A percentile compares a stretch with the other conserved stretches of the same genome.
phyloP scores from a whole-genome alignment of 768 basidiomycete species.

The Trametes meyenii region DNA sequence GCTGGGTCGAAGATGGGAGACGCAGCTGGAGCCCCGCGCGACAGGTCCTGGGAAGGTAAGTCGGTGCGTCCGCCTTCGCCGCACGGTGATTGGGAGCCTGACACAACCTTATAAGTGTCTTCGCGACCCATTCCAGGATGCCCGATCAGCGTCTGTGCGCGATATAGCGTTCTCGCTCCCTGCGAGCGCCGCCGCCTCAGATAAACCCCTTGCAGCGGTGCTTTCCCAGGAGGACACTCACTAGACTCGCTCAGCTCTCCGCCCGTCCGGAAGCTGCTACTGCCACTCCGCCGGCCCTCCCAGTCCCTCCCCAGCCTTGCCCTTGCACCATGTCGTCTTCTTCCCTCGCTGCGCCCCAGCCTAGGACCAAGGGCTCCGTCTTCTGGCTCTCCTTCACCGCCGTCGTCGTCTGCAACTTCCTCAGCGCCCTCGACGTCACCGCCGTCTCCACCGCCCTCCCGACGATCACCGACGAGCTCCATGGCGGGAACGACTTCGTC shows the following conservation, averaged over 20 bases:
- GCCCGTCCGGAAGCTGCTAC: neutral
- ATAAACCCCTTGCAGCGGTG: no score
- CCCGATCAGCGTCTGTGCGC: no score
- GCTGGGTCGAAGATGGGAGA: no score
- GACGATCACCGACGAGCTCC: slow-evolving; percentile 12
- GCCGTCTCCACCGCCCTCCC: slow-evolving; percentile 15
- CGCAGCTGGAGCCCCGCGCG: no score
- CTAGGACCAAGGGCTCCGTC: neutral
- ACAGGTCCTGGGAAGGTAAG: no score
- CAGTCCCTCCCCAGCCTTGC: neutral
- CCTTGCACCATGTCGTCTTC: slow-evolving; percentile 3
- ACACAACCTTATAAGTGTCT: no score
- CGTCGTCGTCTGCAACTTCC: slow-evolving; percentile 15
- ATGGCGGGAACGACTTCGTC: slow-evolving; percentile 25
- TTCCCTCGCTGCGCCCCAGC: neutral
- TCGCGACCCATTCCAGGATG: no score
- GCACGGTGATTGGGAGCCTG: no score
- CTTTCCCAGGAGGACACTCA: no score
- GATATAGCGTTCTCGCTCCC: no score
- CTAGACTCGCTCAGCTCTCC: neutral
- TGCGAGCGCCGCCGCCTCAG: no score
- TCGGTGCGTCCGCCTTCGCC: no score
- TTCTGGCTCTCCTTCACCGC: slow-evolving; percentile 17
- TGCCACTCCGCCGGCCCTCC: neutral
- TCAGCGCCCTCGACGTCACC: slow-evolving; percentile 21